Evolutionary conservation across 768 basidiomycete species (phyloP).

Genomic region (Boletus huronensis): DNA sequence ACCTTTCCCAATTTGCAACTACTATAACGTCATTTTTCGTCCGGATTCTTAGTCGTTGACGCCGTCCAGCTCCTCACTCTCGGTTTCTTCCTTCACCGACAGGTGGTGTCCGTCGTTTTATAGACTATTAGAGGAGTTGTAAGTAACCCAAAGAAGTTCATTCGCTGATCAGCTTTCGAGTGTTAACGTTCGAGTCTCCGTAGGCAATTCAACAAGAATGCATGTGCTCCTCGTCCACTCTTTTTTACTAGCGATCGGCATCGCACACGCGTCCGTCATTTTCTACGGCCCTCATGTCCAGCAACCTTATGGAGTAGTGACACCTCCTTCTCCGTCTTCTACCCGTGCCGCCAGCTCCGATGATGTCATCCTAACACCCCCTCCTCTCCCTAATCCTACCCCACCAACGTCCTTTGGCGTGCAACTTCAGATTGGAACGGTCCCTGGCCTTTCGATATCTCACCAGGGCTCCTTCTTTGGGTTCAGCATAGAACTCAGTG

Average conservation of each 20-base stretch:
- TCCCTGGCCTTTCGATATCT: conserved; percentile 38
- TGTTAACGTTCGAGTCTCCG: not conserved
- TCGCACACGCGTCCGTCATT: conserved; percentile 10
- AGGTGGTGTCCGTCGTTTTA: not conserved
- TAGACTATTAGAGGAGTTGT: conserved; percentile 21
- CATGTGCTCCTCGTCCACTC: conserved; percentile 23
- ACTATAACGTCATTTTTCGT: no score
- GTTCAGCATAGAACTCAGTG: conserved; percentile 75
- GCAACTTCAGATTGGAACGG: conserved; percentile 33
- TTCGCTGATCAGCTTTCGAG: not conserved
- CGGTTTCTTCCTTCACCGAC: not conserved
- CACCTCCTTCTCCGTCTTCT: conserved; percentile 40
- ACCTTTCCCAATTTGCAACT: no score
- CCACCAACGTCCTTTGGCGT: conserved; percentile 42
- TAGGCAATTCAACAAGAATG: conserved; percentile 10
- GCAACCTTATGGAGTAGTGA: conserved; percentile 25
- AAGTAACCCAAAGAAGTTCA: not conserved
- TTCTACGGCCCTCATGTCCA: conserved; percentile 27
- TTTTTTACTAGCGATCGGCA: conserved; percentile 14
- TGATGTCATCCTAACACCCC: conserved; percentile 46
- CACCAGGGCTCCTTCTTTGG: conserved; percentile 62
- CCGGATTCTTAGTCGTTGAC: not conserved
- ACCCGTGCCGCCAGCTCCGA: conserved; percentile 53
- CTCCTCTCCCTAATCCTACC: conserved; percentile 45
- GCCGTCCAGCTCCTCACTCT: not conserved